Evolutionary conservation across 257 asterid genomes (phyloP).

Genomic region (Apocynum venetum): DNA sequence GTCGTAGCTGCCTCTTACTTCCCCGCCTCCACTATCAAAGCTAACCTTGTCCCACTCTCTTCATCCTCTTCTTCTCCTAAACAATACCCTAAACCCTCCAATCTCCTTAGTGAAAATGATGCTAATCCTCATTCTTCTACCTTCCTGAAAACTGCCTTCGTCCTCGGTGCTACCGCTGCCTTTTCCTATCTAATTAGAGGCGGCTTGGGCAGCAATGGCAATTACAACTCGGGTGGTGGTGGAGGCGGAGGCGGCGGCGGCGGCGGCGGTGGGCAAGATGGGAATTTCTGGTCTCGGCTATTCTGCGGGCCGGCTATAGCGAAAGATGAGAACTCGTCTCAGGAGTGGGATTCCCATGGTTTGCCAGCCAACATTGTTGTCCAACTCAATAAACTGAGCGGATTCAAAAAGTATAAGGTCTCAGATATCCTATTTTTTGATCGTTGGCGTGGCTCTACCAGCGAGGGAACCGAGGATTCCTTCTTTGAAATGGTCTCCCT

Average conservation of each 20-base stretch:
- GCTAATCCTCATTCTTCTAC: conserved; percentile 9
- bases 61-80: conserved; percentile 29
- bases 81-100: conserved; percentile 53
- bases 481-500: conserved; percentile 92
- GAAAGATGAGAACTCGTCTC: conserved; percentile 69
- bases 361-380: conserved; percentile 83
- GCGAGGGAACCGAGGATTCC: conserved; percentile 76
- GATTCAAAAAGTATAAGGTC: conserved; percentile 81
- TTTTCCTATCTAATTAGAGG: conserved; percentile 27
- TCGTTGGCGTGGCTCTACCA: conserved; percentile 46
- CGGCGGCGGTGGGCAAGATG: conserved; percentile 44
- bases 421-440: conserved; percentile 79
- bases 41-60: conserved; percentile 21
- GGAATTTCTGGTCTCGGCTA: conserved; percentile 54
- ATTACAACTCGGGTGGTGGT: conserved; percentile 32
- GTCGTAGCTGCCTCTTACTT: conserved; percentile 15
- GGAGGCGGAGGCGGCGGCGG: conserved; percentile 48
- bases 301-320: conserved; percentile 58
- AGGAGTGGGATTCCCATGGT: conserved; percentile 91
- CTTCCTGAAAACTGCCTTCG: conserved; percentile 24
- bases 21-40: conserved; percentile 27
- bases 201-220: conserved; percentile 34
- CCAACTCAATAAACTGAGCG: conserved; percentile 78
- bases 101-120: conserved; percentile 6
- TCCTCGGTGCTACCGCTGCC: conserved; percentile 56